Base-by-base conservation (phyloP, 2,329 filamentous ascomycete species). In the Paramyrothecium sp. region DNA sequence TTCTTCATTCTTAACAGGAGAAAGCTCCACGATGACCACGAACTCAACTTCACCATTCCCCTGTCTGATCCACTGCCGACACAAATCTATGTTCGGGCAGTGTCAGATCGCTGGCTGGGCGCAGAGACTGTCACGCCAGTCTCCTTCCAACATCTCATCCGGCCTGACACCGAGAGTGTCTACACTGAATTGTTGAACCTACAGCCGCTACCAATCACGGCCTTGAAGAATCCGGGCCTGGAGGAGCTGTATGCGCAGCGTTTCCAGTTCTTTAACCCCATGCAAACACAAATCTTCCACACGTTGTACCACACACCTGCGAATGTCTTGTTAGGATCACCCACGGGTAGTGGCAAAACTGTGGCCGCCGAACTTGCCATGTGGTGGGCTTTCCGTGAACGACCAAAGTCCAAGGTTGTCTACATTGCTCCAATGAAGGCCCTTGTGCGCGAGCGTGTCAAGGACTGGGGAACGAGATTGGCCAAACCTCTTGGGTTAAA, bases 361-460 rank as follows among this genome's bases (percentile, higher is more conserved):
- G 90, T 99, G 46, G 95, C 96, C 19, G 92, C 91, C 52, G 95
- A 99, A 71, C 77, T 99, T 60, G 93, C 96, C 23, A 98, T 99
- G 94, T 99, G 96, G 96, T 97, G 93, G 92, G 94, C 95, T 3
- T 98, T 99, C 76, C 87, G 93, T 16, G 93, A 97, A 70, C 89
- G 89, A 53, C 95, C 95, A 1, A 92, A 93, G 3, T 97, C 92
- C 3, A 99, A 99, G 76, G 93, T 99, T 2, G 95, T 99, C 13
- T 99, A 99, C 72, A 98, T 99, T 69, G 95, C 95, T 2, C 96
- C 96, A 0, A 99, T 99, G 96, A 99, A 99, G 75, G 96, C 96
- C 0, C 86, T 99, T 33, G 95, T 99, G 20, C 91, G 95, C 3
- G 95, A 99, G 73, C 87, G 95, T 74, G 94, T 99, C 23, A 90